Conservation (phyloP, 2,329 filamentous ascomycete species). For the Cercospora sojina region DNA sequence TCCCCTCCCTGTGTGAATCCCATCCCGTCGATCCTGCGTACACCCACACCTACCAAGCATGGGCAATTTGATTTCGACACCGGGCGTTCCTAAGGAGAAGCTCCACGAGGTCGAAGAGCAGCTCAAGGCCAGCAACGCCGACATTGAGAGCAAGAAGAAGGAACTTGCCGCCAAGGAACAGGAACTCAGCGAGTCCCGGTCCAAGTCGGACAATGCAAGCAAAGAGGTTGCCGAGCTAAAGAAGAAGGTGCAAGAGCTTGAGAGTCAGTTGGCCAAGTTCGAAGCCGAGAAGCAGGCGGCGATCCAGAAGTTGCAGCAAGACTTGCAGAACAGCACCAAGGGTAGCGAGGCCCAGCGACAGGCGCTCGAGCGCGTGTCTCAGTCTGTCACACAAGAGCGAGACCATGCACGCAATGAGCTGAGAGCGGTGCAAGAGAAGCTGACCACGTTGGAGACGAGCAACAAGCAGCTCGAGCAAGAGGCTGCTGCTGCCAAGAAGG, state of each 20-base stretch:
- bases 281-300: slow-evolving; percentile 16
- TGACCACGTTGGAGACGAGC: slow-evolving; percentile 13
- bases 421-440: slow-evolving; percentile 17
- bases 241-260: slow-evolving; percentile 19
- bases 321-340: slow-evolving; percentile 19
- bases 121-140: slow-evolving; percentile 21
- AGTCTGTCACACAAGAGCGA: slow-evolving; percentile 27
- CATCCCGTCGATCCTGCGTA: not conserved
- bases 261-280: slow-evolving; percentile 18
- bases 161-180: slow-evolving; percentile 18
- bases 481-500: slow-evolving; percentile 16
- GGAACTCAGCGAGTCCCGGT: slow-evolving; percentile 17
- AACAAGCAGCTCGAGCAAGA: slow-evolving; percentile 19
- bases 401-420: slow-evolving; percentile 28
- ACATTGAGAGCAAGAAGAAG: slow-evolving; percentile 17
- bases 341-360: slow-evolving; percentile 14
- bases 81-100: slow-evolving; percentile 24
- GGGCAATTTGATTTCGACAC: slow-evolving; percentile 24
- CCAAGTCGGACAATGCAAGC: slow-evolving; percentile 15
- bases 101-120: slow-evolving; percentile 26
- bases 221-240: slow-evolving; percentile 18
- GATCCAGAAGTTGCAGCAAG: slow-evolving; percentile 16
- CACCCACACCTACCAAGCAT: slow-evolving; percentile 18
- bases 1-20: slow-evolving; percentile 5
- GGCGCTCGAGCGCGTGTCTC: slow-evolving; percentile 24